Conservation (phyloP, 805 yeast genomes). For the Wickerhamiella qilinensis region DNA sequence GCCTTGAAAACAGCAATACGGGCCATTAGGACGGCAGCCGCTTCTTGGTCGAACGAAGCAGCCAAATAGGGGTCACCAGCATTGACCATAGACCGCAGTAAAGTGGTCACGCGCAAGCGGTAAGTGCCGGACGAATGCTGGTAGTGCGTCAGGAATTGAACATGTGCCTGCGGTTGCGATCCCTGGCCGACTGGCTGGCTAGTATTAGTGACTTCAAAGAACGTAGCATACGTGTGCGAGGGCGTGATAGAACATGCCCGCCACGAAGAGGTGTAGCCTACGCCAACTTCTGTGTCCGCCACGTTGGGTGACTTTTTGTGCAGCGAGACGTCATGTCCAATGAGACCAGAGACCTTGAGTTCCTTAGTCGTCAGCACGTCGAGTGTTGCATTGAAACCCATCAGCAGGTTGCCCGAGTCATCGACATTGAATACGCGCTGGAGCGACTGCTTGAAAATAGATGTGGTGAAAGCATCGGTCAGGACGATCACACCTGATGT, state of each 20-base stretch:
- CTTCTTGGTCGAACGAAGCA: conserved; percentile 89
- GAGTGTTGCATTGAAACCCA: conserved; percentile 81
- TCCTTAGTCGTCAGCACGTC: conserved; percentile 79
- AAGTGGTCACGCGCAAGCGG: conserved; percentile 80
- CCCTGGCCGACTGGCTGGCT: conserved; percentile 11
- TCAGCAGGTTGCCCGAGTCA: conserved; percentile 66
- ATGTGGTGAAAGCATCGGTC: conserved; percentile 86
- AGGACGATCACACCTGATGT: conserved; percentile 85
- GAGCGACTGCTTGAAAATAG: conserved; percentile 85
- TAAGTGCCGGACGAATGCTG: conserved; percentile 91
- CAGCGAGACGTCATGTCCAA: conserved; percentile 79
- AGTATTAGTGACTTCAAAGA: conserved; percentile 51
- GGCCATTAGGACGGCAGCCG: conserved; percentile 89
- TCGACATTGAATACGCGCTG: conserved; percentile 78
- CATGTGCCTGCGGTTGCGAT: conserved; percentile 17
- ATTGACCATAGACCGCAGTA: conserved; percentile 36
- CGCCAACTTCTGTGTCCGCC: conserved; percentile 84
- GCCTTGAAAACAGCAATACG: conserved; percentile 77
- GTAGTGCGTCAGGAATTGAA: conserved; percentile 82
- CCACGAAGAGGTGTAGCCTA: conserved; percentile 87
- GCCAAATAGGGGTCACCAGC: conserved; percentile 40
- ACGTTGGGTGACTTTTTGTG: conserved; percentile 46
- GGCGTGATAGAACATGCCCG: conserved; percentile 74
- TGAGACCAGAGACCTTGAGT: conserved; percentile 77
- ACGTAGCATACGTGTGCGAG: conserved; percentile 72